Evolutionary conservation across 2,329 filamentous ascomycete species (phyloP).

Genomic region (Alternaria postmessia): DNA sequence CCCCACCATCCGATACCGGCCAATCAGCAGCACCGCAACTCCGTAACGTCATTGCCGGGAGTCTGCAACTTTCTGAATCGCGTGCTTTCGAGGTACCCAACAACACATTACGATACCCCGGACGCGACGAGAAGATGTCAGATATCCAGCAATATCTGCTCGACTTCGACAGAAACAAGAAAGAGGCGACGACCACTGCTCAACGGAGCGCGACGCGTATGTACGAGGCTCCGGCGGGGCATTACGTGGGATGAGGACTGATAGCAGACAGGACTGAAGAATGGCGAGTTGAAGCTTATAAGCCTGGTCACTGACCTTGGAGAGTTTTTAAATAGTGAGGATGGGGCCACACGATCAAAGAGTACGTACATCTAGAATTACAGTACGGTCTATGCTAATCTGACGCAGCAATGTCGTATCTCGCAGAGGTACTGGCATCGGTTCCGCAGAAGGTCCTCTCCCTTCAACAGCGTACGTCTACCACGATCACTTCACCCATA

Average conservation of each 20-base stretch:
- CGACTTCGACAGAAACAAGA: conserved; percentile 58
- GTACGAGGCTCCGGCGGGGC: conserved; percentile 22
- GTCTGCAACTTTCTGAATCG: conserved; percentile 23
- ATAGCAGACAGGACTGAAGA: conserved; percentile 61
- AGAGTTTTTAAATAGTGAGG: conserved; percentile 73
- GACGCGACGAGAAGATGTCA: conserved; percentile 54
- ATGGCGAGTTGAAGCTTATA: conserved; percentile 67
- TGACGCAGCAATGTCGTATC: conserved; percentile 56
- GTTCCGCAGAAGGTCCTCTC: conserved; percentile 65
- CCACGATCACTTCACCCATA: neutral
- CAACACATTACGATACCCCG: neutral
- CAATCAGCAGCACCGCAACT: conserved; percentile 28
- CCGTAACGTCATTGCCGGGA: conserved; percentile 27
- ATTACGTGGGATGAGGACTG: conserved; percentile 22
- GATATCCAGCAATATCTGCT: conserved; percentile 62
- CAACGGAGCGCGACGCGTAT: conserved; percentile 53
- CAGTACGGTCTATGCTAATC: conserved; percentile 19
- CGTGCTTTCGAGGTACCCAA: conserved; percentile 6
- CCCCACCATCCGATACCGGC: conserved; percentile 31
- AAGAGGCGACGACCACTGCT: conserved; percentile 56
- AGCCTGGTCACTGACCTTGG: conserved; percentile 69
- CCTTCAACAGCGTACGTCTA: conserved; percentile 62
- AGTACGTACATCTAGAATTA: conserved; percentile 47
- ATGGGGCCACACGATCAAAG: conserved; percentile 67
- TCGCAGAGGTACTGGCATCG: conserved; percentile 60